These are phyloP conservation scores for Chionographis japonica DNA, from an alignment of 106 monocot genomes.

Conservation along the genomic window DNA sequence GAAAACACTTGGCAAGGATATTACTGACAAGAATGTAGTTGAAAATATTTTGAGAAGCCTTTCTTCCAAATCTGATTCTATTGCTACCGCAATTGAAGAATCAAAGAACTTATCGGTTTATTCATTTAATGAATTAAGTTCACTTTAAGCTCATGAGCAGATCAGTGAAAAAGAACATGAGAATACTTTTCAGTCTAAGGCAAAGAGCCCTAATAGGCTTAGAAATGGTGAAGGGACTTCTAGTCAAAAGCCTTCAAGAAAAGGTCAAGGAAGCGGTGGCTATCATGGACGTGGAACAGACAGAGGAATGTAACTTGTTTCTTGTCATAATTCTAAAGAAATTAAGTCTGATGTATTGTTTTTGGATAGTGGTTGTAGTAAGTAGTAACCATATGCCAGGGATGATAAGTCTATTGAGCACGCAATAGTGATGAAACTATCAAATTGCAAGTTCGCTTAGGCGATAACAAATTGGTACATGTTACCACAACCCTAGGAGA, in stretches of 20 bases:
- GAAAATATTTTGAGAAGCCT: too few relatives aligned
- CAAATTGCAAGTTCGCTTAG: too few relatives aligned
- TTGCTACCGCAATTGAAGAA: too few relatives aligned
- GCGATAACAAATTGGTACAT: too few relatives aligned
- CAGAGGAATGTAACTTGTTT: not conserved
- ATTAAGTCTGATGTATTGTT: not conserved
- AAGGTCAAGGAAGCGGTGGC: not conserved
- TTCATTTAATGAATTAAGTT: not conserved
- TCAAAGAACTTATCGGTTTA: not conserved
- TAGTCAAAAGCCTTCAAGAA: not conserved
- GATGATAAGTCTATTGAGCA: too few relatives aligned
- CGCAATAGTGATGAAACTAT: too few relatives aligned
- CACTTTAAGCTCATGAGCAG: conserved; percentile 4
- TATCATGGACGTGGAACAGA: not conserved
- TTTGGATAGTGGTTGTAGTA: not conserved
- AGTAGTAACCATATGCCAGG: conserved; percentile 2
- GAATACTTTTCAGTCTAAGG: not conserved
- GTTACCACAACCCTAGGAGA: too few relatives aligned
- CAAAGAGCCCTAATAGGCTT: too few relatives aligned
- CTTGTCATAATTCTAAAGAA: not conserved
- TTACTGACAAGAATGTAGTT: not conserved
- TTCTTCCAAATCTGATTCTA: too few relatives aligned
- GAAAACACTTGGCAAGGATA: not conserved
- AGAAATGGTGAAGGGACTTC: not conserved
- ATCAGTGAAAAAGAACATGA: not conserved